A percentile compares a stretch with the other conserved stretches of the same genome.
Evolutionary conservation across 2,329 filamentous ascomycete genomes (phyloP).

Genomic region (Purpureocillium takamizusanense): DNA sequence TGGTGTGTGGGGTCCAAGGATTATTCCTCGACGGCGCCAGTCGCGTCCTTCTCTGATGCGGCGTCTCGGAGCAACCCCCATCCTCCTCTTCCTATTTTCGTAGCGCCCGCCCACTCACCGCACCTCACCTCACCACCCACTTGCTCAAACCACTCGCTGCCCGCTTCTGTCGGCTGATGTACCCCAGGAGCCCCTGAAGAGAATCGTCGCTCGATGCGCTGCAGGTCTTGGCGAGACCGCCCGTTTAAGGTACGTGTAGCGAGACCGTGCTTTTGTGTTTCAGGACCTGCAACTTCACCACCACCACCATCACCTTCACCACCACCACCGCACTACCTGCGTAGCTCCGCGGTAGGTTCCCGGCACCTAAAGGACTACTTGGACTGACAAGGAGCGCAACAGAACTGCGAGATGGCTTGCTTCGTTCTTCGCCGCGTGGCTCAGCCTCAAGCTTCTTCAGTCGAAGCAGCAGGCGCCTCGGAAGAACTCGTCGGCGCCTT

Average conservation of each 20-base stretch:
- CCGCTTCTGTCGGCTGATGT: not conserved
- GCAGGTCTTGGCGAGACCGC: conserved; percentile 13
- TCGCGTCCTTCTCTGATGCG: not conserved
- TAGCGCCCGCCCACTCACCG: not conserved
- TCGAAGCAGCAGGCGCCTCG: conserved; percentile 31
- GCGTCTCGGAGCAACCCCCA: not conserved
- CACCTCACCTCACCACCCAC: too few species aligned
- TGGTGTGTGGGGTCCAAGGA: too few species aligned
- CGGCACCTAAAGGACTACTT: too few species aligned
- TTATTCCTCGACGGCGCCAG: too few species aligned
- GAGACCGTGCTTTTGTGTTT: not conserved
- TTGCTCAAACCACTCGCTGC: too few species aligned
- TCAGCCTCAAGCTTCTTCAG: conserved; percentile 48
- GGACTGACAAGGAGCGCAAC: conserved; percentile 1
- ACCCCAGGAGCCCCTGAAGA: conserved; percentile 20
- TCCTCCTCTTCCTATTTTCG: not conserved
- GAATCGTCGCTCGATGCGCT: conserved; percentile 16
- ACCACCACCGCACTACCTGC: too few species aligned
- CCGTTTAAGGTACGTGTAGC: conserved; percentile 15
- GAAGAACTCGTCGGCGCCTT: conserved; percentile 12
- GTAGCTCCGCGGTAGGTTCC: too few species aligned
- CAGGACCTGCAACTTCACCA: too few species aligned
- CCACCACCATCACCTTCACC: too few species aligned
- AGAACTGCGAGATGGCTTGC: conserved; percentile 51
- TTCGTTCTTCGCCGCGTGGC: conserved; percentile 48